Evolutionary conservation across 257 asterid species (phyloP).

Genomic region (Capsicum baccatum): DNA sequence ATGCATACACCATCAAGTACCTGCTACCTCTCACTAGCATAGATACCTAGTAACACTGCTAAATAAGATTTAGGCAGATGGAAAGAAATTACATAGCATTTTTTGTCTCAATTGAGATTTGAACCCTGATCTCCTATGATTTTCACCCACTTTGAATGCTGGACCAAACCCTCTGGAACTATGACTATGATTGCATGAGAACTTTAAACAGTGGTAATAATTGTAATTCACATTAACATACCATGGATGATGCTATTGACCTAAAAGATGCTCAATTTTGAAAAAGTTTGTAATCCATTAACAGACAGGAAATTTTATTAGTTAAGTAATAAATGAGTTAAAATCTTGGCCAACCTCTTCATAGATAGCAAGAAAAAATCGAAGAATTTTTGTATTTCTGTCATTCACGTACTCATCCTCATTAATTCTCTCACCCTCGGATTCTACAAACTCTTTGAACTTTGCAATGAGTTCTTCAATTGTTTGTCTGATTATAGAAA

Average conservation of each 20-base stretch:
- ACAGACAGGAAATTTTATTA: not conserved
- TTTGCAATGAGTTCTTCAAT: constrained; percentile 85
- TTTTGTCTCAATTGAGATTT: not conserved
- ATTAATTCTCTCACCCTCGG: constrained; percentile 84
- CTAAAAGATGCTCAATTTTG: not conserved
- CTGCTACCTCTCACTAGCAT: not conserved
- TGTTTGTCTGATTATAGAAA: constrained; percentile 70
- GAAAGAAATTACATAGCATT: not conserved
- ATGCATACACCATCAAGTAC: not conserved
- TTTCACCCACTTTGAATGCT: not conserved
- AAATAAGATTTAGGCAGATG: not conserved
- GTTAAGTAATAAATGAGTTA: constrained; percentile 23
- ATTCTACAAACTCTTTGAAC: constrained; percentile 87
- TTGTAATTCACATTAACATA: constrained; percentile 8
- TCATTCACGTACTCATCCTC: constrained; percentile 93
- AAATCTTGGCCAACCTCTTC: constrained; percentile 68
- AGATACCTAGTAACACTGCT: not conserved
- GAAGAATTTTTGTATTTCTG: constrained; percentile 86
- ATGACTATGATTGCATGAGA: not conserved
- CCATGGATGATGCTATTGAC: constrained; percentile 15
- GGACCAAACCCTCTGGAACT: not conserved
- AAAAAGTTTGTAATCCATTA: not conserved
- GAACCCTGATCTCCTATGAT: not conserved
- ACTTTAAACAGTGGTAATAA: not conserved
- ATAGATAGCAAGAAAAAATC: constrained; percentile 96